phyloP scores from a whole-genome alignment of 2,329 filamentous ascomycete genomes.

The Cladosporium sp. region DNA sequence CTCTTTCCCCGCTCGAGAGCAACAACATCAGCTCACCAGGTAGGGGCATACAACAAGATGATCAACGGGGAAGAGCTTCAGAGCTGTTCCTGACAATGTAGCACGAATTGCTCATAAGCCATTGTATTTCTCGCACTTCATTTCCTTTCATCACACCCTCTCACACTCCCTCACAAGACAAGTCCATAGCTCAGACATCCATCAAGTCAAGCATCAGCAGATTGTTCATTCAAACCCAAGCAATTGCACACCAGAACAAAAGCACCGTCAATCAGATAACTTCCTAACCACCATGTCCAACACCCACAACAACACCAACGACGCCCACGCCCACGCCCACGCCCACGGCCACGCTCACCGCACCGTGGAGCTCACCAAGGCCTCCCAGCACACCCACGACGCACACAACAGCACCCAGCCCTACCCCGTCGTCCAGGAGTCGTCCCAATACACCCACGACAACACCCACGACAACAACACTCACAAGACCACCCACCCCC shows the following conservation, averaged over 20 bases:
- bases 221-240: not conserved
- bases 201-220: not conserved
- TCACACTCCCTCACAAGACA: not conserved
- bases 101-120: not conserved
- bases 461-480: conserved; percentile 6
- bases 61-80: not conserved
- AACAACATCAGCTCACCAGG: conserved; percentile 7
- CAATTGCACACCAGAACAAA: not conserved
- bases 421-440: too few relatives aligned
- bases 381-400: conserved; percentile 16
- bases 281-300: not conserved
- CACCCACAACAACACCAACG: not conserved
- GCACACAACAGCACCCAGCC: conserved; percentile 17
- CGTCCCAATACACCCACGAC: not conserved
- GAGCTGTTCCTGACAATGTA: not conserved
- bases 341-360: not conserved
- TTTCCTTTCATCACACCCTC: not conserved
- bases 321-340: too few relatives aligned
- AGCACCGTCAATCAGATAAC: not conserved
- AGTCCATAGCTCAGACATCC: not conserved
- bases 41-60: not conserved
- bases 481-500: not conserved
- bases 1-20: conserved; percentile 15
- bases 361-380: conserved; percentile 17
- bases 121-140: not conserved